Evolutionary conservation across 306 rosid species (phyloP), one percentile per base, ranked within the genome.

Genomic region (Begonia loranthoides): DNA sequence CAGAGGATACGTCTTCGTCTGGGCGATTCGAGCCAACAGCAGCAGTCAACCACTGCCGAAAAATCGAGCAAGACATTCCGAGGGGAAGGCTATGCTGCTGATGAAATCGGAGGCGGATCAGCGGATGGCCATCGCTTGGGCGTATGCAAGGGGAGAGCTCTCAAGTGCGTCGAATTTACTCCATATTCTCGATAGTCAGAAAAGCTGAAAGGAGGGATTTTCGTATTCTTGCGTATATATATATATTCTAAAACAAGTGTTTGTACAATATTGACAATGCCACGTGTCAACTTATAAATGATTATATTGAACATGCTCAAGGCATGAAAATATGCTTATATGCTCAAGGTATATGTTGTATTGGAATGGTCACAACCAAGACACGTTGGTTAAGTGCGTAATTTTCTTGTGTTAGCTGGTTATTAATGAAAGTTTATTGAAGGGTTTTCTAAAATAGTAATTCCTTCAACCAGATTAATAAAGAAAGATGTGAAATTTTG

Each of bases 111-210:
- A 55, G 54, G 51, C 83, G 74, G 58, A 68, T 79, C 36, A 79
- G 67, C 13, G 76, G 69, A 44, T 57, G 19, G 80, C 83, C 95
- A 90, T 80, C 6, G 43, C 10, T 6, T 39, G 43, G 43, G 43
- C 10, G 43, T 39, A 39, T 39, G 43, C 43, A 10, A 10, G 43
- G 10, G 43, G n/a, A n/a, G n/a, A n/a, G n/a, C n/a, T n/a, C n/a
- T n/a, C n/a, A n/a, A n/a, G n/a, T n/a, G n/a, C n/a, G n/a, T n/a
- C n/a, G n/a, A n/a, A n/a, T n/a, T n/a, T n/a, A n/a, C n/a, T n/a
- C n/a, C n/a, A n/a, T n/a, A n/a, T n/a, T n/a, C n/a, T n/a, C n/a
- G n/a, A n/a, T n/a, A n/a, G n/a, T n/a, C n/a, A n/a, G n/a, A n/a
- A n/a, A n/a, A n/a, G n/a, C n/a, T n/a, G n/a, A n/a, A n/a, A n/a